These are phyloP conservation scores for Ensete glaucum DNA, from an alignment of 176 grass and related monocot genomes.

Conservation along the genomic window DNA sequence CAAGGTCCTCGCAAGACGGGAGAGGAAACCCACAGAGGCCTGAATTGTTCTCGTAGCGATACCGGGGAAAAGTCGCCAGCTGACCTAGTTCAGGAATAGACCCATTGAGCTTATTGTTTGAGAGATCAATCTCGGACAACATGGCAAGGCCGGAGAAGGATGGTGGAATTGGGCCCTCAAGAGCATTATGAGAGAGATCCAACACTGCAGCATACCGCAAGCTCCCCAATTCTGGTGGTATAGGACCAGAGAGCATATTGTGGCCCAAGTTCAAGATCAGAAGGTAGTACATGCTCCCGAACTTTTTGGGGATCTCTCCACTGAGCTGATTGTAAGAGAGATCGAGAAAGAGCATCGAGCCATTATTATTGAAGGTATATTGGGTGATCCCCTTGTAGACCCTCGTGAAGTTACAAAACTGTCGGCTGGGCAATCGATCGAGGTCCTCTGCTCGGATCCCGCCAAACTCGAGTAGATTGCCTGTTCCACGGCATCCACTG, in stretches of 20 bases:
- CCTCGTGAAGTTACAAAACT: constrained; percentile 23
- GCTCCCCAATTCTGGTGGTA: constrained; percentile 24
- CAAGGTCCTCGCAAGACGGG: constrained; percentile 20
- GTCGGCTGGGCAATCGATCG: constrained; percentile 7
- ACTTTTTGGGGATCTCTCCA: constrained; percentile 21
- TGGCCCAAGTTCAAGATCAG: constrained; percentile 22
- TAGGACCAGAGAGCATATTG: constrained; percentile 25
- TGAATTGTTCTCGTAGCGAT: constrained; percentile 15
- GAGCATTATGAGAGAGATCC: constrained; percentile 27
- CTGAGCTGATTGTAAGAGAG: constrained; percentile 34
- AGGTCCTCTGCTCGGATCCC: constrained; percentile 22
- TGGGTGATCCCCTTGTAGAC: constrained; percentile 22
- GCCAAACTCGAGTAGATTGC: constrained; percentile 18
- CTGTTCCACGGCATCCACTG: constrained; percentile 17
- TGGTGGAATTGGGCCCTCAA: constrained; percentile 28
- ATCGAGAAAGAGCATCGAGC: constrained; percentile 34
- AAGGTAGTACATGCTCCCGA: constrained; percentile 25
- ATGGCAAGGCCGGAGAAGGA: constrained; percentile 29
- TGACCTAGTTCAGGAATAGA: constrained; percentile 23
- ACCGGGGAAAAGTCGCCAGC: constrained; percentile 15
- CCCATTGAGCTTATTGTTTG: constrained; percentile 28
- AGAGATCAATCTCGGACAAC: constrained; percentile 29
- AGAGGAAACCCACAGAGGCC: constrained; percentile 5
- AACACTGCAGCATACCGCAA: constrained; percentile 10
- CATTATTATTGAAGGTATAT: constrained; percentile 27